Conservation (phyloP, 805 yeast species). For the Starmerella vitae region DNA sequence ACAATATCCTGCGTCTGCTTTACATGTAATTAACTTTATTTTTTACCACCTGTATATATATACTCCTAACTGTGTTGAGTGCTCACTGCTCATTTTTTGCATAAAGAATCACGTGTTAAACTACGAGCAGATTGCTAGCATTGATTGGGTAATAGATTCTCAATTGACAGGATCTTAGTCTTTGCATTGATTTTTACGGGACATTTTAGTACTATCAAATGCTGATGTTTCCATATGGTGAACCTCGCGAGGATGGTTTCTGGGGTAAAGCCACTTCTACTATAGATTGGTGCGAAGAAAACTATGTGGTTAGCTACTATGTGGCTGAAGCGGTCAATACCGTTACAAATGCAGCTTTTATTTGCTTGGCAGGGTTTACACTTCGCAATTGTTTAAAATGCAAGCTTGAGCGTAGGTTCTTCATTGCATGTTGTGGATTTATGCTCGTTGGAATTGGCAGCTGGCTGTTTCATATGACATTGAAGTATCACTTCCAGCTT, state of each 20-base stretch:
- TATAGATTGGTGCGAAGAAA: conserved; percentile 99
- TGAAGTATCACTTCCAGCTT: conserved; percentile 75
- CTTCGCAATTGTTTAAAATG: conserved; percentile 47
- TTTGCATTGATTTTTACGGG: too few species aligned
- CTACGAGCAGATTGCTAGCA: too few species aligned
- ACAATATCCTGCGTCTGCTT: too few species aligned
- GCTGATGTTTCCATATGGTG: conserved; percentile 10
- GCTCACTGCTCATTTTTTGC: too few species aligned
- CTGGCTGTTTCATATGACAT: conserved; percentile 94
- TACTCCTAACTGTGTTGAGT: too few species aligned
- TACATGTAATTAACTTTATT: too few species aligned
- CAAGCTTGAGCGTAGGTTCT: conserved; percentile 54
- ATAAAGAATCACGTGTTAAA: too few species aligned
- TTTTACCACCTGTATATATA: too few species aligned
- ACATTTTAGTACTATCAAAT: too few species aligned
- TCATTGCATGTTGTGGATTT: conserved; percentile 64
- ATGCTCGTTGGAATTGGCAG: conserved; percentile 83
- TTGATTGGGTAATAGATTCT: too few species aligned
- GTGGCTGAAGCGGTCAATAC: conserved; percentile 88
- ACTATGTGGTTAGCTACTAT: conserved; percentile 72
- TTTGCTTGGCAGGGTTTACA: conserved; percentile 45
- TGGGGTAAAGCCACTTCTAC: conserved; percentile 52
- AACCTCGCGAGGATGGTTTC: conserved; percentile 19
- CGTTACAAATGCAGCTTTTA: conserved; percentile 51
- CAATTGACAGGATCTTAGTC: too few species aligned